Percentiles rank a stretch among this genome's conserved stretches.
Evolutionary conservation across 345 rosid species (phyloP).

Genomic region (Hypericum androsaemum): DNA sequence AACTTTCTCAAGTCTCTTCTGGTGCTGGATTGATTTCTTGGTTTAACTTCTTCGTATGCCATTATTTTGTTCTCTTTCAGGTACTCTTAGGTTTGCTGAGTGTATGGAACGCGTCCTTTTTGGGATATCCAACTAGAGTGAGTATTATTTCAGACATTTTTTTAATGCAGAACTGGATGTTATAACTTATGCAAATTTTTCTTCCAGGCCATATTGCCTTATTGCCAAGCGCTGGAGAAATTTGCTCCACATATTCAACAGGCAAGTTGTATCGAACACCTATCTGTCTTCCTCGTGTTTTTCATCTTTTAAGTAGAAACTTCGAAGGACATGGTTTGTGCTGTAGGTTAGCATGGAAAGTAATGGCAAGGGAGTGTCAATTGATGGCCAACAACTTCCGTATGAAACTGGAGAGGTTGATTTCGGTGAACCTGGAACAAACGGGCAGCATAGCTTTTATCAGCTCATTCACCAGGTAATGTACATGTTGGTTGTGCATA

Average conservation of each 20-base stretch:
- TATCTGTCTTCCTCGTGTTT: neutral
- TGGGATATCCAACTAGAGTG: constrained; percentile 92
- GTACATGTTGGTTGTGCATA: neutral
- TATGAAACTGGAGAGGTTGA: constrained; percentile 92
- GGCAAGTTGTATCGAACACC: constrained; percentile 30
- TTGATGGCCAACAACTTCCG: constrained; percentile 78
- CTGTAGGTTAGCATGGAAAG: constrained; percentile 99
- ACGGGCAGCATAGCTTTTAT: constrained; percentile 98
- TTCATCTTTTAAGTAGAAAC: neutral
- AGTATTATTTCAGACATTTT: constrained; percentile 19
- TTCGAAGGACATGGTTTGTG: neutral
- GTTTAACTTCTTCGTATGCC: too few relatives aligned
- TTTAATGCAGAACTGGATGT: constrained; percentile 5
- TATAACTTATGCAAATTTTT: constrained; percentile 14
- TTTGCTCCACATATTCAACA: constrained; percentile 95
- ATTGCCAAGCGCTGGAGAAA: constrained; percentile 92
- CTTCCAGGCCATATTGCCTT: constrained; percentile 84
- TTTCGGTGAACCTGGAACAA: constrained; percentile 97
- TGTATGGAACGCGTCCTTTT: constrained; percentile 85
- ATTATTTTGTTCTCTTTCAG: constrained; percentile 30
- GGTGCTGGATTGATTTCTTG: too few relatives aligned
- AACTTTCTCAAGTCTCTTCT: too few relatives aligned
- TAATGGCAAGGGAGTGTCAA: constrained; percentile 96
- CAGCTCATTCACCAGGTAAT: constrained; percentile 96
- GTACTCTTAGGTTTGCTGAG: constrained; percentile 82